phyloP scores from a whole-genome alignment of 2,329 filamentous ascomycete genomes.

The Fusarium anguioides region DNA sequence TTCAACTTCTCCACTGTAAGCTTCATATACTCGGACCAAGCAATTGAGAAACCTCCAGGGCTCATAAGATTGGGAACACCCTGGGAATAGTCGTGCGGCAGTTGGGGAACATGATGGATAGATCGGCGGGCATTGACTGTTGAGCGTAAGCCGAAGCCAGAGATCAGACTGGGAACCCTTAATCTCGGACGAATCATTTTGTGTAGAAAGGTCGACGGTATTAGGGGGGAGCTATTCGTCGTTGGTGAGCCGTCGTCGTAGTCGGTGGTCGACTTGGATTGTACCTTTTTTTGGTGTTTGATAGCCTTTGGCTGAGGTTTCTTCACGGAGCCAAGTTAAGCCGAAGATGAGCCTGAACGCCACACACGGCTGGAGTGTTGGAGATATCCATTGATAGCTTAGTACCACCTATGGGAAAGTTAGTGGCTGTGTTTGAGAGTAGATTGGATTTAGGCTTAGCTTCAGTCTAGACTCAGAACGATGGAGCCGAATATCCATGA shows the following conservation, averaged over 20 bases:
- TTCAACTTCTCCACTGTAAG: slow-evolving; percentile 82
- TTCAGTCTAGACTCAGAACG: slow-evolving; percentile 12
- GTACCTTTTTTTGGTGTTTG: slow-evolving; percentile 39
- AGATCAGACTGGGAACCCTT: slow-evolving; percentile 61
- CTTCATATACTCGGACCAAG: slow-evolving; percentile 86
- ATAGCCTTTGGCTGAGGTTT: slow-evolving; percentile 32
- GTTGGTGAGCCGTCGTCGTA: slow-evolving; percentile 20
- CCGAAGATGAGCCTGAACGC: slow-evolving; percentile 16
- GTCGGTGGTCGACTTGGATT: slow-evolving; percentile 25
- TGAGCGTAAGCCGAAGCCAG: slow-evolving; percentile 52
- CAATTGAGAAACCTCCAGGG: slow-evolving; percentile 74
- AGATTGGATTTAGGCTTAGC: slow-evolving; percentile 14
- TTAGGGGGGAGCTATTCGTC: slow-evolving; percentile 13
- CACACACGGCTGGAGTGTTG: slow-evolving; percentile 15
- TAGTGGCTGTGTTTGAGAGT: slow-evolving; percentile 18
- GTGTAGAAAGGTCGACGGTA: slow-evolving; percentile 3
- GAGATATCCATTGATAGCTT: too few species aligned
- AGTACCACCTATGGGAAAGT: too few species aligned
- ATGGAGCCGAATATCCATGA: slow-evolving; percentile 17
- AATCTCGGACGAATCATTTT: slow-evolving; percentile 65
- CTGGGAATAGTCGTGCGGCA: slow-evolving; percentile 59
- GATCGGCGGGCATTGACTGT: slow-evolving; percentile 53
- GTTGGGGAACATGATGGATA: slow-evolving; percentile 60
- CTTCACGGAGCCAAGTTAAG: slow-evolving; percentile 36
- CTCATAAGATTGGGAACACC: slow-evolving; percentile 79